Evolutionary conservation across 2,329 filamentous ascomycete species (phyloP), one percentile per base, ranked within the genome.

Genomic region (Graphilbum ipis-grandicollis): DNA sequence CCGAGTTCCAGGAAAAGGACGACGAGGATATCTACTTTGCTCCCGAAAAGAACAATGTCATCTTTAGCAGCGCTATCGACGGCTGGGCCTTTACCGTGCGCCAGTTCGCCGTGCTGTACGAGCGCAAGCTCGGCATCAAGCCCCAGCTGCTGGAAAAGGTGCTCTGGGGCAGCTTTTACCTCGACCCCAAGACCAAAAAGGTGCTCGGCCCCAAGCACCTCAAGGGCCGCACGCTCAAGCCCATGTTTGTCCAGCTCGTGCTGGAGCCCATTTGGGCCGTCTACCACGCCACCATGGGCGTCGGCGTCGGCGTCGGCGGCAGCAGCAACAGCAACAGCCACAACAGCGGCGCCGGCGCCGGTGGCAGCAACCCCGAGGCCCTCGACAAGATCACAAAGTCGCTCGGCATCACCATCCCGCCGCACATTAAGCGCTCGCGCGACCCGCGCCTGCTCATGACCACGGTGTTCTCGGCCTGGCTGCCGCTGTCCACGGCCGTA

Each of bases 1-100:
- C 73, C 5, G 69, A 77, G 39, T 98, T 84, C 47, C 78, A 94
- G 54, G 90, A 96, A 53, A 75, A 76, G 47, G 86, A 94, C 50
- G 90, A 98, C 50, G 86, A 96, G 54, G 86, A 94, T 54, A 76
- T 98, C 19, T 98, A 98, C 56, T 98, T 98, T 57, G 84, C 90
- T 1, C 90, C 90, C 0, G 90, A 98, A 52, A 93, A 88, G 57
- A 94, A 94, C 56, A 98, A 98, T 51, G 90, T 98, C 55, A 96
- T 98, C 44, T 98, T 98, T 55, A 85, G 84, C 61, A 96, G 88
- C 53, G 90, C 90, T 41, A 79, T 93, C 39, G 90, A 98, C 52
- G 90, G 90, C n/a, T 98, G 90, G 90, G 90, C 90, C 3, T 98
- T 98, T 50, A 98, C 90, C 0, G 78, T 93, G 35, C 74, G 85